Conservation (phyloP, 2,329 filamentous ascomycete species). For the Exophiala alcalophila region DNA sequence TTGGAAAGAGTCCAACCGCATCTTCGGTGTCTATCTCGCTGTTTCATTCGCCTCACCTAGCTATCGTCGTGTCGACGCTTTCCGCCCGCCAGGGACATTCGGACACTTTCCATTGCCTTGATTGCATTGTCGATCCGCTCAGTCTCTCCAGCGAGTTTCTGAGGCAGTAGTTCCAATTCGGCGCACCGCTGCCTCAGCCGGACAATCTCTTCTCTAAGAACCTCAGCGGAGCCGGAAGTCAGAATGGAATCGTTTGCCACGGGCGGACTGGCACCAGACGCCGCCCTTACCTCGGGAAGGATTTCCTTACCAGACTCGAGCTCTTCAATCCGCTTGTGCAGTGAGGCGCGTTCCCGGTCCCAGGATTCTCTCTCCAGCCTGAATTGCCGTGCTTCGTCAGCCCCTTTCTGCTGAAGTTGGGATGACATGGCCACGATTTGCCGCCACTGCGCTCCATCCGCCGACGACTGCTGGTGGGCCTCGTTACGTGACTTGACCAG, state of each 20-base stretch:
- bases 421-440: conserved; percentile 52
- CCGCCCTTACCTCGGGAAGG: conserved; percentile 14
- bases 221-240: conserved; percentile 27
- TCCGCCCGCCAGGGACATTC: conserved; percentile 12
- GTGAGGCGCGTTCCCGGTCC: conserved; percentile 36
- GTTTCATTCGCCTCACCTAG: conserved; percentile 10
- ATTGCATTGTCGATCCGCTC: conserved; percentile 25
- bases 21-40: conserved; percentile 6
- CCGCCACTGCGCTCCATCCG: conserved; percentile 50
- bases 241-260: conserved; percentile 24
- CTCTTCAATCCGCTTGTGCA: conserved; percentile 38
- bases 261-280: conserved; percentile 20
- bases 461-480: conserved; percentile 41
- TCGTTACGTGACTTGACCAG: conserved; percentile 49
- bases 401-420: conserved; percentile 43
- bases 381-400: conserved; percentile 44
- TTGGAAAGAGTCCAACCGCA: neutral
- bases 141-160: conserved; percentile 25
- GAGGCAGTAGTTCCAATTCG: conserved; percentile 26
- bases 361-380: conserved; percentile 39
- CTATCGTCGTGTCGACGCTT: conserved; percentile 19
- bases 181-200: conserved; percentile 23
- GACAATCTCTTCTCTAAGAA: conserved; percentile 28
- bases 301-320: conserved; percentile 33
- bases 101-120: conserved; percentile 37